A percentile compares a stretch with the other conserved stretches of the same genome.
Evolutionary conservation across 2,329 filamentous ascomycete species (phyloP).

Genomic region (Neofusicoccum kwambonambiense): DNA sequence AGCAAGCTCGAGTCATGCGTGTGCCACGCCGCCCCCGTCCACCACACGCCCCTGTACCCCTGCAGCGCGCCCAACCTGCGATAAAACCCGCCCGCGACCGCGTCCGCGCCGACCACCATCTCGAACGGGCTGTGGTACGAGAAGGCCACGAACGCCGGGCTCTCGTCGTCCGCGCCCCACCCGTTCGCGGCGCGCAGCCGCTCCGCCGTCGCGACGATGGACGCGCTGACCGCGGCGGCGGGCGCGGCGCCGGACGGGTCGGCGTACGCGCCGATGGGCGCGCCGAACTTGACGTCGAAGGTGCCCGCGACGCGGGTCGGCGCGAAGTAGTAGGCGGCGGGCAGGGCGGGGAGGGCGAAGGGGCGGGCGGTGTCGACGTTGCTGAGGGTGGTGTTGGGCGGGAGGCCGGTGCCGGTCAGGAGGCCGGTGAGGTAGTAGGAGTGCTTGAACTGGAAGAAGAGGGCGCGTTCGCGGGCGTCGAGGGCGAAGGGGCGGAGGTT

Average conservation of each 20-base stretch:
- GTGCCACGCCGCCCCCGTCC: constrained; percentile 30
- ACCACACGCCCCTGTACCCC: constrained; percentile 27
- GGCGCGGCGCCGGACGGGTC: not conserved
- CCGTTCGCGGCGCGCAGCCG: not conserved
- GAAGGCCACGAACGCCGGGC: constrained; percentile 24
- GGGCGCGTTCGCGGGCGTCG: constrained; percentile 28
- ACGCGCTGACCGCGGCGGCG: not conserved
- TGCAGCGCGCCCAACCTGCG: constrained; percentile 26
- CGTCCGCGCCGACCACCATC: constrained; percentile 21
- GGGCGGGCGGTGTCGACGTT: constrained; percentile 29
- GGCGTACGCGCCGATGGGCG: not conserved
- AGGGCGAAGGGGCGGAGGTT: constrained; percentile 40
- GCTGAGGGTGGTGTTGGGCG: constrained; percentile 25
- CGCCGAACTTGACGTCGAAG: constrained; percentile 23
- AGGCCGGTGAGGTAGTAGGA: constrained; percentile 41
- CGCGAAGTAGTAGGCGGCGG: constrained; percentile 29
- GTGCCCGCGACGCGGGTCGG: constrained; percentile 22
- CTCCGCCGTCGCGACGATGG: not conserved
- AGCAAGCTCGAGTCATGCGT: constrained; percentile 31
- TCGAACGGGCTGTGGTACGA: constrained; percentile 28
- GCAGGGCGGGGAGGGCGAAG: constrained; percentile 33
- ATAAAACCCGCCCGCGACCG: constrained; percentile 29
- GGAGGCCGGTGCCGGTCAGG: constrained; percentile 40
- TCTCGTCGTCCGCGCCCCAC: not conserved
- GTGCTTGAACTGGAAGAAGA: constrained; percentile 41